Evolutionary conservation across 768 basidiomycete genomes (phyloP), one percentile per base, ranked within the genome.

Genomic region (Mycena haematopus): DNA sequence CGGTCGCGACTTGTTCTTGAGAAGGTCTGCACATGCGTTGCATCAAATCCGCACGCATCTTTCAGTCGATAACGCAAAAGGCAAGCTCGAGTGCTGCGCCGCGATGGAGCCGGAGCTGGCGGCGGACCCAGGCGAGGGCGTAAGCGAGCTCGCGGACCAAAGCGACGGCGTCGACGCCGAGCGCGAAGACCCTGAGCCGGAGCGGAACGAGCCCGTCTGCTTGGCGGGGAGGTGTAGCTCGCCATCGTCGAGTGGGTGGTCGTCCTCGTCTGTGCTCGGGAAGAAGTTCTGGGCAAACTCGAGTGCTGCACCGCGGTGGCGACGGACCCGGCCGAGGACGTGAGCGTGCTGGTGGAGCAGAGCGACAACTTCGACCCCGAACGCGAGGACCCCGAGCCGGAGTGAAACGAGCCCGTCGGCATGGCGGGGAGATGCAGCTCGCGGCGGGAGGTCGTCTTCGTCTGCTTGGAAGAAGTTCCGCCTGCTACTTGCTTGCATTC

Each of bases 241-340:
- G 27, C 56, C 60, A 29, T 65, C 52, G 58, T 68, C 58, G 59
- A 67, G 45, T 64, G n/a, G 68, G 33, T 57, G 55, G 22, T 70
- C 72, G 29, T 84, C 82, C 50, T 77, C 80, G 53, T 91, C 90
- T 10, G 84, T 79, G 17, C 85, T 90, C 0, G 93, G 93, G 88
- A 94, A 95, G 78, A 95, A 95, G 76, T 94, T 94, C 63, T 89
- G 85, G n/a, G n/a, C n/a, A n/a, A n/a, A n/a, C n/a, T n/a, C n/a
- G n/a, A n/a, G n/a, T n/a, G n/a, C n/a, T n/a, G n/a, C n/a, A n/a
- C n/a, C n/a, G n/a, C n/a, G n/a, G n/a, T n/a, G n/a, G n/a, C n/a
- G n/a, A n/a, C 38, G 38, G 83, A 76, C 15, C 81, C 77, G n/a
- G 83, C 78, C 69, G 76, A 83, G 38, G 77, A 72, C 9, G 80